Evolutionary conservation across 108 stramenopile species (phyloP), one percentile per base, ranked within the genome.

Genomic region (Licmophora abbreviata): DNA sequence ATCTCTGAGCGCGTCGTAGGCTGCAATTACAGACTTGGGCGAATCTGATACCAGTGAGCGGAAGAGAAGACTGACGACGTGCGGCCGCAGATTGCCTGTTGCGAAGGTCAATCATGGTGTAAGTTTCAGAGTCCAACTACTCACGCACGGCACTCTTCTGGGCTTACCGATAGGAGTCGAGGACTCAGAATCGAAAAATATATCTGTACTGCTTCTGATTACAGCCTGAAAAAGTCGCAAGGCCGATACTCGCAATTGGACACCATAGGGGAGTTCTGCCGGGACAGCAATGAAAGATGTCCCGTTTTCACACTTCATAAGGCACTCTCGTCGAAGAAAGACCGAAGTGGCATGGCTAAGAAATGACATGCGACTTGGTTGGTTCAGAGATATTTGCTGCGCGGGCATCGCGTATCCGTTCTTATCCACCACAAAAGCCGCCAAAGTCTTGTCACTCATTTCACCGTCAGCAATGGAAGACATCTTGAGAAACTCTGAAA

Each of bases 401-500:
- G 51, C 59, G 33, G 54, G 63, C 26, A 78, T 40, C 29, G 74
- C 78, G 56, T 52, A 80, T 29, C 85, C 89, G 49, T 91, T 80
- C 48, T 85, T 91, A 50, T 91, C 85, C 2, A 86, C 68, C 24
- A 82, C 77, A 32, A 67, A 59, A 23, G 71, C 77, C 18, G 53
- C 40, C 12, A 79, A 68, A 34, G 48, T 69, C 21, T 66, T 29
- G 52, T 86, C 89, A 1, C 66, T 61, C 73, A 91, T 84, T 56
- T 87, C 89, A 12, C 88, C 89, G 55, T 91, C 89, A 33, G 89
- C 85, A 48, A 91, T 80, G 12, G 85, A 86, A 1, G 73, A 59
- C 83, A 86, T 83, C 51, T 91, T 91, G 8, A 91, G 46, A 0
- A 84, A 57, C 54, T 91, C 89, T 2, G 85, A 81, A 9, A 86